Base-by-base conservation (phyloP, 1,139 yeast species). In the Suhomyces atakaporum region DNA sequence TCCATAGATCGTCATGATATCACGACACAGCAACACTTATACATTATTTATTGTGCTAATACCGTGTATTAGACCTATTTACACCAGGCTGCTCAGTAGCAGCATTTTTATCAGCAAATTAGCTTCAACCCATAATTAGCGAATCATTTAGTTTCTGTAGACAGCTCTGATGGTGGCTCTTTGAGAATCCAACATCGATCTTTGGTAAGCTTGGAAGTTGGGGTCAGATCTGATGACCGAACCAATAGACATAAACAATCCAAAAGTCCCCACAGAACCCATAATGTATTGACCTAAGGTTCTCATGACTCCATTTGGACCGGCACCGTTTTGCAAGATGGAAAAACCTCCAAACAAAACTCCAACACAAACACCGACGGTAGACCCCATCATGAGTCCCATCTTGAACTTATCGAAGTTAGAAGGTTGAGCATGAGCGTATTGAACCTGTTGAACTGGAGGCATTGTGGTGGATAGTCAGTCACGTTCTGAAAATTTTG, bases 221-320 rank as follows among this genome's bases (percentile, higher is more conserved):
- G 72, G 47, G 40, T 71, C 97, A 29, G 95, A 85, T 69, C 97
- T 81, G 49, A 90, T 90, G 20, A 90, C 94, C 10, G 94, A 83
- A 25, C 97, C 96, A 52, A 89, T 84, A 30, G 95, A 85, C 97
- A 92, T 90, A 61, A 92, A 89, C 56, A 90, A 76, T 18, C 96
- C 96, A 63, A 94, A 92, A 10, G 97, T 92, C 33, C 95, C 97
- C 10, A 95, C 97, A 5, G 97, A 88, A 36, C 97, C 97, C 62
- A 87, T 82, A 66, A 94, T 90, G 64, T 89, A 92, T 66, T 90
- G 96, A 37, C 98, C 98, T 55, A 94, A 70, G 5, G 97, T 90
- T 68, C 96, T 83, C 82, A 92, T 84, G 43, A 88, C 88, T 39
- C 99, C 99, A 56, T 88, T 86, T 36, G 98, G 97, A n/a, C 98